Conservation (phyloP, 1,284 basidiomycete genomes). For the Apiotrichum sp. region DNA sequence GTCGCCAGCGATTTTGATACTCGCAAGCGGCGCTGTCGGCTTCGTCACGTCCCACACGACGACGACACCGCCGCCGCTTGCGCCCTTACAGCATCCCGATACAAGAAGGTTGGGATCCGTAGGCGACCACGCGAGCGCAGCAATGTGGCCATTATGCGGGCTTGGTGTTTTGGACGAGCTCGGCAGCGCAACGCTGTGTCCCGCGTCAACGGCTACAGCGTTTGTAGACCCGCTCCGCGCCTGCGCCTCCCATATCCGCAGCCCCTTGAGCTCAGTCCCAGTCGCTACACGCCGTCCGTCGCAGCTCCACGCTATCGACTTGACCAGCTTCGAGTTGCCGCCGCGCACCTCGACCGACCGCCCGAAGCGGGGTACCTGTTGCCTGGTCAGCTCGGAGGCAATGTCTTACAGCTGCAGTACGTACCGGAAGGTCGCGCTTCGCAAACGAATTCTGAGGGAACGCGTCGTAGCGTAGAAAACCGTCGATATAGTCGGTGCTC, state of each 20-base stretch:
- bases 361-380: conserved; percentile 20
- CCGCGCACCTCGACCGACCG: conserved; percentile 22
- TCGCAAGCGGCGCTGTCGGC: conserved; percentile 17
- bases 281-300: conserved; percentile 26
- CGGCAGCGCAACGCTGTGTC: conserved; percentile 17
- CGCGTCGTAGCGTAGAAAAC: conserved; percentile 17
- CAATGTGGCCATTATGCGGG: conserved; percentile 37
- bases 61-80: conserved; percentile 19
- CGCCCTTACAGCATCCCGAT: conserved; percentile 30
- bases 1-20: conserved; percentile 33
- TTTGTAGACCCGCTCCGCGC: not conserved
- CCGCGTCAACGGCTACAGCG: conserved; percentile 3
- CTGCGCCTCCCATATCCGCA: conserved; percentile 24
- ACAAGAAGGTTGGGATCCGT: conserved; percentile 32
- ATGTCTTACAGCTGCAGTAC: not conserved
- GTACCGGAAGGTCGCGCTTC: conserved; percentile 23
- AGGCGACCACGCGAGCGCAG: conserved; percentile 37
- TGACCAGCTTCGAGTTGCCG: conserved; percentile 22
- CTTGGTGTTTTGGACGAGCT: conserved; percentile 20
- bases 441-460: conserved; percentile 19
- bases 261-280: conserved; percentile 23
- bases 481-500: conserved; percentile 7
- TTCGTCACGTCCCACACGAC: conserved; percentile 34
- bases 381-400: not conserved
- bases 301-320: conserved; percentile 24